Evolutionary conservation across 2,329 filamentous ascomycete species (phyloP).

Genomic region (Ceratocystis harringtonii): DNA sequence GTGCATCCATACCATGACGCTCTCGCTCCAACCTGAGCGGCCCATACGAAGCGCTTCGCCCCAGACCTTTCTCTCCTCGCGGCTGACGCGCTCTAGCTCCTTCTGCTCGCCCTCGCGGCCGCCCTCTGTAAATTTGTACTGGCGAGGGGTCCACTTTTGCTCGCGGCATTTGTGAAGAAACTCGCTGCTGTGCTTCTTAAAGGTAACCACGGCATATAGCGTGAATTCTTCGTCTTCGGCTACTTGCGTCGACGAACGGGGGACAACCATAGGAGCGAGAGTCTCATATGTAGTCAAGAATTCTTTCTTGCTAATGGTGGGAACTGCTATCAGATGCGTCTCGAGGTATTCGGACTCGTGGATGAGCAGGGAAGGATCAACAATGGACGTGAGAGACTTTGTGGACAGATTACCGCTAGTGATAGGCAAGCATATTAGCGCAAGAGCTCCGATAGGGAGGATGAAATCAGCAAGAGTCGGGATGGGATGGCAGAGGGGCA

Average conservation of each 20-base stretch:
- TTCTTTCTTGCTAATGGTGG: conserved; percentile 64
- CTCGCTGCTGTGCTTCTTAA: conserved; percentile 78
- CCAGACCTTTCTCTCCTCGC: conserved; percentile 83
- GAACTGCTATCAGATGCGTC: conserved; percentile 85
- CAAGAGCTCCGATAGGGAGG: neutral
- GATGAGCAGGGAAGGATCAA: conserved; percentile 65
- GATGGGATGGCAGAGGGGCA: neutral
- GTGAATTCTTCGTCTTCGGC: conserved; percentile 80
- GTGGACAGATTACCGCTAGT: conserved; percentile 77
- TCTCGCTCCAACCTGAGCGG: conserved; percentile 87
- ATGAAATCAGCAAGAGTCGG: neutral
- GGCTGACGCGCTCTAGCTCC: conserved; percentile 67
- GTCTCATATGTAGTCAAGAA: conserved; percentile 85
- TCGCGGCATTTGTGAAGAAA: conserved; percentile 88
- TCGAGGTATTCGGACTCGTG: conserved; percentile 93
- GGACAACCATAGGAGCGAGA: conserved; percentile 79
- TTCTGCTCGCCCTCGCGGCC: conserved; percentile 77
- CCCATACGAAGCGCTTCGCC: conserved; percentile 78
- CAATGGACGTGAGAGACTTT: conserved; percentile 79
- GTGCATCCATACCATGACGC: conserved; percentile 91
- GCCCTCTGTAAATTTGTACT: conserved; percentile 85
- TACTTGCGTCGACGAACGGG: conserved; percentile 66
- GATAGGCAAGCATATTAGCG: conserved; percentile 14
- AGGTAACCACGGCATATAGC: conserved; percentile 76
- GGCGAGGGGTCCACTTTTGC: conserved; percentile 84